Percentiles rank a stretch among this genome's conserved stretches.
These are phyloP conservation scores for Fusarium pseudonygamai DNA, from an alignment of 2,329 filamentous ascomycete species.

Conservation along the genomic window DNA sequence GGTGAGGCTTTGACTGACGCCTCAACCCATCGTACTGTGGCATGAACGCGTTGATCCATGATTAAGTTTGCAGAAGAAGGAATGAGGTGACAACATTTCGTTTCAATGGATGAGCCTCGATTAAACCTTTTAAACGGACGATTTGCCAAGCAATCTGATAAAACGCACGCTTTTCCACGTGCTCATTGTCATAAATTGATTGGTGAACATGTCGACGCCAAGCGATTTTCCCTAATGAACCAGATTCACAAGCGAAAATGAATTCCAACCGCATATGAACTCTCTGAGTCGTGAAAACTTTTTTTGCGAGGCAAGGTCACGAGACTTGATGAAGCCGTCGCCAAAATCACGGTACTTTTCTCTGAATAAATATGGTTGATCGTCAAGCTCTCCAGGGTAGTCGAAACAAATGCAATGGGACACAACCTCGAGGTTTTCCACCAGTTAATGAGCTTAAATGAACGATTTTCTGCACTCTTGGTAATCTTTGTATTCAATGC, in stretches of 20 bases:
- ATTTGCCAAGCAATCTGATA: no score
- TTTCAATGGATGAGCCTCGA: no score
- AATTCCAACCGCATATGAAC: fast-evolving
- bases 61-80: no score
- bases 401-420: no score
- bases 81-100: fast-evolving
- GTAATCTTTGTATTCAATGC: fast-evolving
- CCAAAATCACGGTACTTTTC: fast-evolving
- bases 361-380: fast-evolving
- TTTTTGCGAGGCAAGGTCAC: not conserved
- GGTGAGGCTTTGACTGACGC: not conserved
- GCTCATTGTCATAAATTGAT: not conserved
- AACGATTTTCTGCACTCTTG: fast-evolving
- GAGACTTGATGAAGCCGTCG: not conserved
- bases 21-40: not conserved
- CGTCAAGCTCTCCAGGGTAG: not conserved
- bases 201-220: not conserved
- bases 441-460: not conserved
- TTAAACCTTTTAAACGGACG: no score
- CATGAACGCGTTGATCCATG: not conserved
- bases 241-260: no score
- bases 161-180: not conserved
- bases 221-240: not conserved
- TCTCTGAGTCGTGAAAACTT: fast-evolving
- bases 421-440: fast-evolving